Conservation (phyloP, 108 stramenopile species). For the Pseudonitzschia multiseries region DNA sequence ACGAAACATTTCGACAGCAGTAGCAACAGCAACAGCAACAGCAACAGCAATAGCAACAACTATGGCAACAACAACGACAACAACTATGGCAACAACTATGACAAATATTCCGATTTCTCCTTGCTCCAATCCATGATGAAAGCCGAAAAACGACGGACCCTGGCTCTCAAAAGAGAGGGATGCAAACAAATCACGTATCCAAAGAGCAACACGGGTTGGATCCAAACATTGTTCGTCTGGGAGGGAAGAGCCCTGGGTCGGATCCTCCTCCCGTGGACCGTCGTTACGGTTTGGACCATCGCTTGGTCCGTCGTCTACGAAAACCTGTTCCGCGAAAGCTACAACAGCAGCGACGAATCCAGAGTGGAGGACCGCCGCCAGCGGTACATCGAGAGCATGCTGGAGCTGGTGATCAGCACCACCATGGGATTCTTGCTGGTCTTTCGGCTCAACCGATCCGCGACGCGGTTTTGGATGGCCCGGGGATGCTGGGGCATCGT, state of each 20-base stretch:
- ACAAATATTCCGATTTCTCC: neutral
- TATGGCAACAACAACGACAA: neutral
- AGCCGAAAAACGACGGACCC: neutral
- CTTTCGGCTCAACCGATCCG: conserved; percentile 49
- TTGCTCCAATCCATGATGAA: conserved; percentile 6
- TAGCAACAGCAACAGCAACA: too few species aligned
- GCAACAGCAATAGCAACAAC: neutral
- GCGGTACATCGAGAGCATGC: conserved; percentile 22
- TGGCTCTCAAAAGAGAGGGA: conserved; percentile 27
- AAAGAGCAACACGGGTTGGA: conserved; percentile 42
- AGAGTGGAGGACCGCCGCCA: neutral
- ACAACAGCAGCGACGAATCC: neutral
- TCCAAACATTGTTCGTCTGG: conserved; percentile 20
- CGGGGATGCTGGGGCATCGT: conserved; percentile 38
- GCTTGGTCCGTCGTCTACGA: conserved; percentile 30
- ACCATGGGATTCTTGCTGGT: conserved; percentile 47
- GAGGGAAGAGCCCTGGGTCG: conserved; percentile 42
- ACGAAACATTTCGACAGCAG: neutral
- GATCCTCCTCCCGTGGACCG: conserved; percentile 19
- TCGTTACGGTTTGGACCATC: conserved; percentile 28
- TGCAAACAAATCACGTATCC: conserved; percentile 25
- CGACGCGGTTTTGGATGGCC: conserved; percentile 43
- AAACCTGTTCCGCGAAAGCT: neutral
- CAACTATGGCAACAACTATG: neutral
- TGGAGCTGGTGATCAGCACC: conserved; percentile 30